A percentile compares a stretch with the other conserved stretches of the same genome.
Conservation (phyloP, 83 land plant genomes). For the Thuja plicata region DNA sequence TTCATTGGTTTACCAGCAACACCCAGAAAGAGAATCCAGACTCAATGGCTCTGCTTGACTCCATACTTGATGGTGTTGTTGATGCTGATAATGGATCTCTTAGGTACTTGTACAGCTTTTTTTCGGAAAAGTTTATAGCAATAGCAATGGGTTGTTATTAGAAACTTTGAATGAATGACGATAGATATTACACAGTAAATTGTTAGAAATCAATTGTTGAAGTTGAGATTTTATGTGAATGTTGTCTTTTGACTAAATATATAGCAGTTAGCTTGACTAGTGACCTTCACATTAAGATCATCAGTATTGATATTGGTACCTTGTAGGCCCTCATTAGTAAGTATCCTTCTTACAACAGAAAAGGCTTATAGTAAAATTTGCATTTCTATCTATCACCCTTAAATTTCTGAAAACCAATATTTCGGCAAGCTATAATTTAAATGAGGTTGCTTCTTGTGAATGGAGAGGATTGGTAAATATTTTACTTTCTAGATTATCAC, state of each 20-base stretch:
- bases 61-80: constrained; percentile 55
- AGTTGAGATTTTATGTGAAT: not conserved
- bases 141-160: not conserved
- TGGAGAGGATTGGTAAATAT: not conserved
- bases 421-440: not conserved
- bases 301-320: not conserved
- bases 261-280: not conserved
- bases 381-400: not conserved
- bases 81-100: constrained; percentile 50
- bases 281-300: not conserved
- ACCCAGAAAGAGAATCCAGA: constrained; percentile 55
- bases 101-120: constrained; percentile 18
- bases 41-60: constrained; percentile 52
- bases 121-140: not conserved
- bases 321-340: not conserved
- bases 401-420: not conserved
- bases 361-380: not conserved
- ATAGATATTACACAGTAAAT: not conserved
- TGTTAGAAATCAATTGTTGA: not conserved
- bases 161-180: not conserved
- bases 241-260: not conserved
- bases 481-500: not conserved
- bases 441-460: not conserved
- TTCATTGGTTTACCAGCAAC: constrained; percentile 57
- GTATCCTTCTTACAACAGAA: not conserved